phyloP scores from a whole-genome alignment of 345 rosid genomes.

The Syzygium oleosum region DNA sequence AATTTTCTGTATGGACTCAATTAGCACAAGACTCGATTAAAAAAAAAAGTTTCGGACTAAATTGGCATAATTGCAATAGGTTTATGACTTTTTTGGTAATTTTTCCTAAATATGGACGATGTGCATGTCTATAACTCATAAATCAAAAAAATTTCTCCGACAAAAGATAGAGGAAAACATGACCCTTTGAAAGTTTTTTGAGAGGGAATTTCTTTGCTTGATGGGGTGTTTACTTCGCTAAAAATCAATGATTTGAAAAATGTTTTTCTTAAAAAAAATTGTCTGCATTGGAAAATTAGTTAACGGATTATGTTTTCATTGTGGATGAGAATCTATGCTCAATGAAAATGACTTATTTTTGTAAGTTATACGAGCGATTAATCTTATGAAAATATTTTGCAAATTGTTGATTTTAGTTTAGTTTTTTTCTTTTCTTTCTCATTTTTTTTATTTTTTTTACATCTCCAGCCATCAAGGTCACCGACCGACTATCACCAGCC shows the following conservation, averaged over 20 bases:
- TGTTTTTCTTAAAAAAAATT: neutral
- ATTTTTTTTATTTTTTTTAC: no score
- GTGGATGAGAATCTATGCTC: neutral
- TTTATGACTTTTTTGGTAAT: no score
- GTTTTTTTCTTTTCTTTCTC: no score
- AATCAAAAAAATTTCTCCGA: no score
- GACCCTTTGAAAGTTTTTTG: neutral
- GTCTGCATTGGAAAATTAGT: neutral
- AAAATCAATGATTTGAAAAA: neutral
- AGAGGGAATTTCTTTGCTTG: neutral
- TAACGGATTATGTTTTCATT: neutral
- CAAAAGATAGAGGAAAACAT: neutral
- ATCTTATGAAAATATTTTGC: neutral
- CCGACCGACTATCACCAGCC: no score
- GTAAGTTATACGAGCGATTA: neutral
- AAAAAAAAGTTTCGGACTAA: no score
- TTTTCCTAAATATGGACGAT: neutral
- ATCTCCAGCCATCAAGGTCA: no score
- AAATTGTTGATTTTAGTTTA: neutral
- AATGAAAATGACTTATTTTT: neutral
- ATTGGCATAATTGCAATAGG: no score
- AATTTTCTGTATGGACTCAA: no score
- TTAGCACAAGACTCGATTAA: no score
- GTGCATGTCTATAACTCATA: neutral
- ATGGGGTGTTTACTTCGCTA: accelerated